Conservation (phyloP, 176 grass and related monocot genomes). For the Hordeum marinum region DNA sequence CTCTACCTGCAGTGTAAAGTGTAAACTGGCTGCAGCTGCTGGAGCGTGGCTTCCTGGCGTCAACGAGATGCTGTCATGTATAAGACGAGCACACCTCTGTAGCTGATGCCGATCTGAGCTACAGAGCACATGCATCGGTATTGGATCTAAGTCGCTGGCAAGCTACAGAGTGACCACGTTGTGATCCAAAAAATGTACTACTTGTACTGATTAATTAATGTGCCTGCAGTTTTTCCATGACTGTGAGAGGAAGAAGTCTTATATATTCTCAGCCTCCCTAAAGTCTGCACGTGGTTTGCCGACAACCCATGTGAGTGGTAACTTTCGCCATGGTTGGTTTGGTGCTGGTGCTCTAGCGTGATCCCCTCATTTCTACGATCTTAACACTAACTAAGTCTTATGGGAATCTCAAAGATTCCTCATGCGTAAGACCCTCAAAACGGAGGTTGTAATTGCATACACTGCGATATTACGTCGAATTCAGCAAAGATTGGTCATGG, state of each 20-base stretch:
- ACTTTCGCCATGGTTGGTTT: not conserved
- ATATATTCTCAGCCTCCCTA: not conserved
- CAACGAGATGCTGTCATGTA: not conserved
- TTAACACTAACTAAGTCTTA: too few relatives aligned
- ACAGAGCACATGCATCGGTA: not conserved
- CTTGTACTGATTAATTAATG: too few relatives aligned
- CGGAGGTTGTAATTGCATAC: too few relatives aligned
- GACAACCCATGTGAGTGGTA: not conserved
- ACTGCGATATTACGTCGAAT: too few relatives aligned
- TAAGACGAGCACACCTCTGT: not conserved
- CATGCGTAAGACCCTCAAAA: too few relatives aligned
- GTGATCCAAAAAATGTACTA: too few relatives aligned
- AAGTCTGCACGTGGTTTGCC: not conserved
- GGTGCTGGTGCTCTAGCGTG: not conserved
- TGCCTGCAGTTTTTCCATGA: not conserved
- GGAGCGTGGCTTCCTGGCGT: not conserved
- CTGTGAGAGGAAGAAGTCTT: not conserved
- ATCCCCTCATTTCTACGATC: not conserved
- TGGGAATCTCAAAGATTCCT: too few relatives aligned
- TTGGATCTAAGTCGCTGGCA: not conserved
- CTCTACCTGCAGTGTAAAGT: not conserved
- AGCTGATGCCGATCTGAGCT: not conserved
- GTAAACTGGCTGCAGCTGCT: too few relatives aligned
- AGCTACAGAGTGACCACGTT: not conserved
- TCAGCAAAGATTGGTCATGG: too few relatives aligned